These are phyloP conservation scores for Starmerella cellae DNA, from an alignment of 805 yeast genomes.

Conservation along the genomic window DNA sequence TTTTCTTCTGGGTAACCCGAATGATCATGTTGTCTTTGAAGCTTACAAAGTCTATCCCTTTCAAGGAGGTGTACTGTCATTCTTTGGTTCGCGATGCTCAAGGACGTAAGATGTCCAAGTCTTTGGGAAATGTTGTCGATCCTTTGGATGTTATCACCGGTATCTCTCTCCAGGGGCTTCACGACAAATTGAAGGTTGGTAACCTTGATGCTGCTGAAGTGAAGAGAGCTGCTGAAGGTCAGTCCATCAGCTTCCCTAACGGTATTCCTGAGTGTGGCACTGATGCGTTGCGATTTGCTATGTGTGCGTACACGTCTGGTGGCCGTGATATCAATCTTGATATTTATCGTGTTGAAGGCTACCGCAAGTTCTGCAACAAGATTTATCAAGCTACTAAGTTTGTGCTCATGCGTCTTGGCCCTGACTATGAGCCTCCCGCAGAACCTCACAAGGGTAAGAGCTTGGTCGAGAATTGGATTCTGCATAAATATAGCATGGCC, in stretches of 20 bases:
- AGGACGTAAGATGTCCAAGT: slow-evolving; percentile 96
- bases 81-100: slow-evolving; percentile 98
- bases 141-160: slow-evolving; percentile 91
- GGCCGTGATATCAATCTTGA: slow-evolving; percentile 96
- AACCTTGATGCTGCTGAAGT: slow-evolving; percentile 83
- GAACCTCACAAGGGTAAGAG: slow-evolving; percentile 62
- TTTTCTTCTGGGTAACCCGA: slow-evolving; percentile 97
- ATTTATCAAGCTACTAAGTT: slow-evolving; percentile 98
- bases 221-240: slow-evolving; percentile 77
- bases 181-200: slow-evolving; percentile 63
- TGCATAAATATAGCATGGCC: slow-evolving; percentile 67
- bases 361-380: slow-evolving; percentile 98
- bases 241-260: slow-evolving; percentile 76
- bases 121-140: slow-evolving; percentile 91
- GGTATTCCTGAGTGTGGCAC: slow-evolving; percentile 99
- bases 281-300: slow-evolving; percentile 93
- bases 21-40: slow-evolving; percentile 88
- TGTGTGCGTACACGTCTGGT: slow-evolving; percentile 97
- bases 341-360: slow-evolving; percentile 92
- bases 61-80: slow-evolving; percentile 94
- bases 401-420: slow-evolving; percentile 84
- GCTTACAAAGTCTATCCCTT: slow-evolving; percentile 82
- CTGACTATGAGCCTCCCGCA: slow-evolving; percentile 69
- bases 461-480: slow-evolving; percentile 91
- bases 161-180: slow-evolving; percentile 64